Percentiles rank a stretch among this genome's conserved stretches.
These are phyloP conservation scores for Echium plantagineum DNA, from an alignment of 257 asterid genomes.

Conservation along the genomic window DNA sequence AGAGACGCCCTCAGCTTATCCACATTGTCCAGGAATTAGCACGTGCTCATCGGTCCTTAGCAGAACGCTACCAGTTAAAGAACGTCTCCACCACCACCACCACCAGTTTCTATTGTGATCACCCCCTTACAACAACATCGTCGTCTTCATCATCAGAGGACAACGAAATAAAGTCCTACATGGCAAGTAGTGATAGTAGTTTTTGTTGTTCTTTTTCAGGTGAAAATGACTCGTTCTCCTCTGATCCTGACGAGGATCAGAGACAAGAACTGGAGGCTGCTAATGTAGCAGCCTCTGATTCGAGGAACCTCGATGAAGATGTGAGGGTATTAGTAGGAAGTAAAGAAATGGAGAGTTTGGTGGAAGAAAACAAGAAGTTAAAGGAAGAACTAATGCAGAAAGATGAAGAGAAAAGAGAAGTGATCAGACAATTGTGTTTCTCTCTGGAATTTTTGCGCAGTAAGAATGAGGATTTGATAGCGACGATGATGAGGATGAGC, in stretches of 20 bases:
- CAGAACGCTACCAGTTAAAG: slow-evolving; percentile 51
- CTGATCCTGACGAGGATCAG: not conserved
- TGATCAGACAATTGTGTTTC: slow-evolving; percentile 50
- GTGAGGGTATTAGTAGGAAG: slow-evolving; percentile 21
- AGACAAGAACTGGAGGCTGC: slow-evolving; percentile 19
- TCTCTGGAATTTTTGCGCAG: slow-evolving; percentile 52
- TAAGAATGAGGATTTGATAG: slow-evolving; percentile 26
- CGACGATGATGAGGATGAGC: not conserved
- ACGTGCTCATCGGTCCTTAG: slow-evolving; percentile 52
- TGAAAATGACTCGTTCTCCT: too few species aligned
- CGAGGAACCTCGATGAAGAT: slow-evolving; percentile 6
- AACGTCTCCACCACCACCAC: slow-evolving; percentile 21
- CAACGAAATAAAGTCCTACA: not conserved
- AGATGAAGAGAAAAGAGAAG: slow-evolving; percentile 78
- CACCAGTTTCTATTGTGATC: slow-evolving; percentile 27
- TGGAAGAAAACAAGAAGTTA: slow-evolving; percentile 35
- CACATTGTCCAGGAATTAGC: slow-evolving; percentile 59
- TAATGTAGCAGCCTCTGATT: not conserved
- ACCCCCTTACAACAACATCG: slow-evolving; percentile 5
- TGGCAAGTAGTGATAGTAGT: not conserved
- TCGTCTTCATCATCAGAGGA: not conserved
- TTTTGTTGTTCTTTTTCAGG: too few species aligned
- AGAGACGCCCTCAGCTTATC: slow-evolving; percentile 60
- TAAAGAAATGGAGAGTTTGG: slow-evolving; percentile 37
- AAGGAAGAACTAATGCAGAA: slow-evolving; percentile 35